A percentile compares a stretch with the other conserved stretches of the same genome.
Conservation (phyloP, 1,284 basidiomycete genomes). For the Melampsora americana region DNA sequence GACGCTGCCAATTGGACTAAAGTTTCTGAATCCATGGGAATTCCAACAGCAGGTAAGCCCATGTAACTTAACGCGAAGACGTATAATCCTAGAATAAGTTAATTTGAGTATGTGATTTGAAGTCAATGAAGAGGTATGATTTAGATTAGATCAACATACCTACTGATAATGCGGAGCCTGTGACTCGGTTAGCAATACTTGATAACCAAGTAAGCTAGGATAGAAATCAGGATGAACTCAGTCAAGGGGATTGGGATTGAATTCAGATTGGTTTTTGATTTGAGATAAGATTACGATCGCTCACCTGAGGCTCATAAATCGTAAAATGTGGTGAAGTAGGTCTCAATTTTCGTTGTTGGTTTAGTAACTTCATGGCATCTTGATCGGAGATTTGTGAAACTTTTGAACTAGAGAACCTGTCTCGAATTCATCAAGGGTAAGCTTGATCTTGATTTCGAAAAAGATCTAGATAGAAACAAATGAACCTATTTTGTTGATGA, state of each 20-base stretch:
- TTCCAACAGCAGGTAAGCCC: constrained; percentile 66
- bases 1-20: constrained; percentile 69
- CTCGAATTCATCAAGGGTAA: background rate
- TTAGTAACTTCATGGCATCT: constrained; percentile 66
- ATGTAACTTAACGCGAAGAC: constrained; percentile 84
- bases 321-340: constrained; percentile 89
- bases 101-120: background rate
- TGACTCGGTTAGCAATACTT: constrained; percentile 80
- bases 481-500: background rate
- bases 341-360: constrained; percentile 76
- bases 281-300: constrained; percentile 43
- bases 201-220: constrained; percentile 68
- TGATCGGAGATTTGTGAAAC: constrained; percentile 58
- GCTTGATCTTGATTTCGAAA: background rate
- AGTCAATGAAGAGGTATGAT: background rate
- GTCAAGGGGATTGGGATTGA: background rate
- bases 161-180: constrained; percentile 73
- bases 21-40: constrained; percentile 70
- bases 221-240: too few species aligned
- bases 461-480: background rate
- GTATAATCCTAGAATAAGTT: constrained; percentile 67
- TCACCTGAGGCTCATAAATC: constrained; percentile 89
- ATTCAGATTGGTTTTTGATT: background rate
- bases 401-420: constrained; percentile 29
- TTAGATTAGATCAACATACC: constrained; percentile 60